phyloP scores from a whole-genome alignment of 2,329 filamentous ascomycete genomes.

The Tricladium varicosporioides region DNA sequence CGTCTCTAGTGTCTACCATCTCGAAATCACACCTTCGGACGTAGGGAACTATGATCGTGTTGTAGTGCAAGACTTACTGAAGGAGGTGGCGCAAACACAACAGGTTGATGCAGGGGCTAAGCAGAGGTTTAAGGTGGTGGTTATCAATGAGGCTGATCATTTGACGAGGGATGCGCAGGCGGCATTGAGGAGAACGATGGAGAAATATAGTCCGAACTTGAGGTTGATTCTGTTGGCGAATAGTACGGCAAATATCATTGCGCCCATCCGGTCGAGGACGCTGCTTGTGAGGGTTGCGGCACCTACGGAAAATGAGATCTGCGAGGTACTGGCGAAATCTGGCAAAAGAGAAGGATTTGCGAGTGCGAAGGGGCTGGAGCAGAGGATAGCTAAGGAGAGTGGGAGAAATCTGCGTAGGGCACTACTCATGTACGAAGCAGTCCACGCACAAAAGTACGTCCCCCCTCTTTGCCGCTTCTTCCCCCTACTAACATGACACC shows the following conservation, averaged over 20 bases:
- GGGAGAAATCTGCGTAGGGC: conserved; percentile 87
- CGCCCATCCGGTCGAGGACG: conserved; percentile 91
- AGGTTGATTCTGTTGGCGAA: conserved; percentile 90
- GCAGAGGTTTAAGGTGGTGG: conserved; percentile 96
- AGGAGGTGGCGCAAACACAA: conserved; percentile 97
- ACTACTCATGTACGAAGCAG: conserved; percentile 93
- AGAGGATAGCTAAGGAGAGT: conserved; percentile 84
- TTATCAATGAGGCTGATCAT: conserved; percentile 98
- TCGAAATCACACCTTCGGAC: conserved; percentile 96
- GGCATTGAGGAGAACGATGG: conserved; percentile 92
- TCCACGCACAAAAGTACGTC: conserved; percentile 91
- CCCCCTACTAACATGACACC: conserved; percentile 32
- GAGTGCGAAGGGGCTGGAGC: conserved; percentile 71
- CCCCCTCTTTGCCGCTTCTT: conserved; percentile 4
- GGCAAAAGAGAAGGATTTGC: conserved; percentile 82
- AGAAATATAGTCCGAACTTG: conserved; percentile 97
- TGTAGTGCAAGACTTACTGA: conserved; percentile 90
- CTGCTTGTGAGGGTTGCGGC: conserved; percentile 89
- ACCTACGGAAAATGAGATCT: conserved; percentile 83
- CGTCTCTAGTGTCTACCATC: conserved; percentile 92
- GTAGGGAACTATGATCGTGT: conserved; percentile 96
- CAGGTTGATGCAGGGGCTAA: conserved; percentile 92
- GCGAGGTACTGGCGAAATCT: conserved; percentile 65
- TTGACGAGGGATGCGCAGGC: conserved; percentile 93
- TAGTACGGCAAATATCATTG: conserved; percentile 97